Conservation (phyloP, 2,329 filamentous ascomycete genomes). For the Cercospora nicotianae region DNA sequence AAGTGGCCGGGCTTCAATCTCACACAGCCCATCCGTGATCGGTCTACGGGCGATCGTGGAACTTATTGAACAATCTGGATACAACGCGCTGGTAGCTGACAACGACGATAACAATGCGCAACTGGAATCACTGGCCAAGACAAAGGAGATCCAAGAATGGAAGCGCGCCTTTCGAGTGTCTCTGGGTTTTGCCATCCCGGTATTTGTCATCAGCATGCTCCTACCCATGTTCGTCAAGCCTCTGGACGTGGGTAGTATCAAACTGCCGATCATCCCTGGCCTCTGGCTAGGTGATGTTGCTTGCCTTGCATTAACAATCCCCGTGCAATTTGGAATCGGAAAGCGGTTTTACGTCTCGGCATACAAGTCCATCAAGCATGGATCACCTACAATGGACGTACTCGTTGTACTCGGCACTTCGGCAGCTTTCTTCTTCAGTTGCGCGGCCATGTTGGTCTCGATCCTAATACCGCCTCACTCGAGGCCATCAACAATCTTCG, state of each 20-base stretch:
- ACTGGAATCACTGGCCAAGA: constrained; percentile 92
- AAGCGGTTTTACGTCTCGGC: constrained; percentile 90
- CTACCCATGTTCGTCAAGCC: constrained; percentile 79
- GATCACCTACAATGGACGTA: constrained; percentile 95
- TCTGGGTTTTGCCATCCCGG: constrained; percentile 78
- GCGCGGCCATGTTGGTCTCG: constrained; percentile 82
- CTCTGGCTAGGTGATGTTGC: constrained; percentile 86
- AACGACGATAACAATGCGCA: constrained; percentile 96
- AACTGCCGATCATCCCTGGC: constrained; percentile 65
- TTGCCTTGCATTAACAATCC: constrained; percentile 80
- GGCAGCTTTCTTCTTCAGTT: constrained; percentile 93
- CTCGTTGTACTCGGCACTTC: constrained; percentile 91
- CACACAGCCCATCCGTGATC: constrained; percentile 68
- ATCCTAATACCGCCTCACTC: constrained; percentile 72
- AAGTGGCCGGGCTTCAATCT: constrained; percentile 72
- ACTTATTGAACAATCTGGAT: constrained; percentile 74
- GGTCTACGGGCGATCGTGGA: constrained; percentile 84
- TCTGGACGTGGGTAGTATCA: constrained; percentile 72
- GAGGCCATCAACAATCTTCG: constrained; percentile 85
- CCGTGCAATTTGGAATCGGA: constrained; percentile 94
- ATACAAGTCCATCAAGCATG: constrained; percentile 89
- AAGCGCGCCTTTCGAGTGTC: constrained; percentile 76
- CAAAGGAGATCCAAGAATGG: constrained; percentile 95
- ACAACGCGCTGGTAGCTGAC: constrained; percentile 86
- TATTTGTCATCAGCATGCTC: constrained; percentile 90